Percentiles rank a stretch among this genome's conserved stretches.
These are phyloP conservation scores for Phytopythium chamaehyphon DNA, from an alignment of 352 stramenopile genomes.

Conservation along the genomic window DNA sequence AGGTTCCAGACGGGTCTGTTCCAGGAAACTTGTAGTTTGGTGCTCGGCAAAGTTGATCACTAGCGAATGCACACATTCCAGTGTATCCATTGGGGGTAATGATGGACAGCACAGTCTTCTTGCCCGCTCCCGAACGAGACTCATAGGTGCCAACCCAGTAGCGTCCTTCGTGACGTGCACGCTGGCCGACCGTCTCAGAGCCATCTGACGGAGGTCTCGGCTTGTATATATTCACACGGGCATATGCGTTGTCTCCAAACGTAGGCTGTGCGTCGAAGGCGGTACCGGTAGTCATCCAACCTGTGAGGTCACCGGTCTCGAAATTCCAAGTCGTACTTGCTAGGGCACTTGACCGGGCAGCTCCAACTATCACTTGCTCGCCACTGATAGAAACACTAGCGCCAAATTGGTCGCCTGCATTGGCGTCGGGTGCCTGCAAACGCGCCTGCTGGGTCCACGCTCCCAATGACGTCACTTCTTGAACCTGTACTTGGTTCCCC, in stretches of 20 bases:
- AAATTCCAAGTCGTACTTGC: conserved; percentile 96
- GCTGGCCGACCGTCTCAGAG: conserved; percentile 34
- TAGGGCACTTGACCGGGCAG: conserved; percentile 56
- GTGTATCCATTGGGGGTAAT: conserved; percentile 13
- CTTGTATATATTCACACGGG: conserved; percentile 71
- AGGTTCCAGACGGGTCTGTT: conserved; percentile 47
- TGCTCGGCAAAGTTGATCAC: conserved; percentile 50
- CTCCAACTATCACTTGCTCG: conserved; percentile 75
- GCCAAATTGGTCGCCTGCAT: conserved; percentile 75
- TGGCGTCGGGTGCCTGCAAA: conserved; percentile 61
- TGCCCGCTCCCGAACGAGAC: conserved; percentile 70
- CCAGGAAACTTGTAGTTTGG: conserved; percentile 79
- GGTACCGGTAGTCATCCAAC: conserved; percentile 90
- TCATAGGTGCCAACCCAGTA: conserved; percentile 97
- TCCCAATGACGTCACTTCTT: conserved; percentile 41
- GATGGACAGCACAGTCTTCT: conserved; percentile 26
- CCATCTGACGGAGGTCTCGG: conserved; percentile 17
- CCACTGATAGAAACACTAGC: conserved; percentile 67
- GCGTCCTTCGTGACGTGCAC: conserved; percentile 65
- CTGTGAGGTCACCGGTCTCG: conserved; percentile 93
- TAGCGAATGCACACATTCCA: conserved; percentile 67
- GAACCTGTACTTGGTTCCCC: conserved; percentile 48
- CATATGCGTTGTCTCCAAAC: conserved; percentile 92
- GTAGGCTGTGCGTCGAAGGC: conserved; percentile 95
- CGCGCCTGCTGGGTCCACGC: conserved; percentile 60